phyloP scores from a whole-genome alignment of 176 grass and related monocot species.

The Avena insularis region DNA sequence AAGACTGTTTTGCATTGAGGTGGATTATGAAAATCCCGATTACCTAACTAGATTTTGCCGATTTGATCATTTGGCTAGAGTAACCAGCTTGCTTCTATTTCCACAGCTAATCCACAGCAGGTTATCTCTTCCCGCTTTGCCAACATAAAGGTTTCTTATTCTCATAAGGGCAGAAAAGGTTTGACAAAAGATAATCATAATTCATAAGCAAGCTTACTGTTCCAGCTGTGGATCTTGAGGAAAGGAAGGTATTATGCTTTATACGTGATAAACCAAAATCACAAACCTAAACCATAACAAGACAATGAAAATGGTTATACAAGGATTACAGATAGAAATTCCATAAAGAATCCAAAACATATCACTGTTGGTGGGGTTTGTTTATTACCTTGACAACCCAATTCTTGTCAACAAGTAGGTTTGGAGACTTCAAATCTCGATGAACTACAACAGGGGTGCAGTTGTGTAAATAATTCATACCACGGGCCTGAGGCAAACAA shows the following conservation, averaged over 20 bases:
- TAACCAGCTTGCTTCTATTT: background rate
- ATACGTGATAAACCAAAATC: conserved; percentile 98
- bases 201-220: conserved; percentile 72
- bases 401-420: conserved; percentile 98
- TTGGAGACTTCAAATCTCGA: conserved; percentile 96
- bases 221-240: conserved; percentile 97
- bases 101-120: background rate
- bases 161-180: conserved; percentile 30
- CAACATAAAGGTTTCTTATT: conserved; percentile 36
- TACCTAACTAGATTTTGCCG: background rate
- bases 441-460: conserved; percentile 91
- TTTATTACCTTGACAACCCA: conserved; percentile 98
- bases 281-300: conserved; percentile 70
- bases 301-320: conserved; percentile 40
- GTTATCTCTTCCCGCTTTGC: background rate
- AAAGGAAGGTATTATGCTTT: conserved; percentile 94
- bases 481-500: conserved; percentile 71
- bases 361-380: conserved; percentile 18
- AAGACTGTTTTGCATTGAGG: background rate
- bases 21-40: background rate
- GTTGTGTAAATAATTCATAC: conserved; percentile 99
- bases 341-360: background rate
- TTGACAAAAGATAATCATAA: conserved; percentile 26
- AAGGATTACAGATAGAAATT: background rate
- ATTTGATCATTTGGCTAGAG: background rate